Evolutionary conservation across 2,329 filamentous ascomycete species (phyloP).

Genomic region (Alternaria sp.): DNA sequence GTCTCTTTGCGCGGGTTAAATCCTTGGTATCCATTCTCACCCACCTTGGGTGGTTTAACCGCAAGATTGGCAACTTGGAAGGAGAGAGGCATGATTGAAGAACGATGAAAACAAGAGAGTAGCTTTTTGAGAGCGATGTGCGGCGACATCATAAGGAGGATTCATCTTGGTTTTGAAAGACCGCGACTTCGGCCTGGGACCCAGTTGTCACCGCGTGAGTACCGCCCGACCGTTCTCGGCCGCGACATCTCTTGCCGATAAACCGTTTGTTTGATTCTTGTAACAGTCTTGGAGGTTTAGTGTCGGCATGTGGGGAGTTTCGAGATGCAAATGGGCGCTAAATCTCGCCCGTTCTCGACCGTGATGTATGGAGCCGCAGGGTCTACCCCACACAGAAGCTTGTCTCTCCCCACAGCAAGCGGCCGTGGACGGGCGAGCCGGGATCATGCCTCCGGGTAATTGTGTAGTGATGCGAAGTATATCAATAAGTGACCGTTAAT

Average conservation of each 20-base stretch:
- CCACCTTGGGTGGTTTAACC: constrained; percentile 15
- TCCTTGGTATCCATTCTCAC: constrained; percentile 18
- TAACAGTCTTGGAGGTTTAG: background rate
- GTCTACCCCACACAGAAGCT: constrained; percentile 3
- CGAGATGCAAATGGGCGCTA: background rate
- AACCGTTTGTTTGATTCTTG: background rate
- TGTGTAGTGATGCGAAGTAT: background rate
- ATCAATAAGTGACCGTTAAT: background rate
- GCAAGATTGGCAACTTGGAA: constrained; percentile 20
- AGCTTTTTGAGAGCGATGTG: background rate
- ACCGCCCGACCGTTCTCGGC: constrained; percentile 14
- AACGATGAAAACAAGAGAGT: background rate
- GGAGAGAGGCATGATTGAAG: constrained; percentile 6
- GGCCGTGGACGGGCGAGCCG: constrained; percentile 16
- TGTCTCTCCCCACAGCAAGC: background rate
- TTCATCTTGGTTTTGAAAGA: constrained; percentile 5
- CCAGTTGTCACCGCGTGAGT: background rate
- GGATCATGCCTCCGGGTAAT: background rate
- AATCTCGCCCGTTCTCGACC: constrained; percentile 16
- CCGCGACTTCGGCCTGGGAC: background rate
- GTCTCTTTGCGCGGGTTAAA: constrained; percentile 19
- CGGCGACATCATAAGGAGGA: background rate
- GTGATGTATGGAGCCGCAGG: background rate
- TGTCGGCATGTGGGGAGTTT: constrained; percentile 10
- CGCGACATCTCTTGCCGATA: background rate